Base-by-base conservation (phyloP, 495 filamentous ascomycete species). In the Penicillium robsamsonii region DNA sequence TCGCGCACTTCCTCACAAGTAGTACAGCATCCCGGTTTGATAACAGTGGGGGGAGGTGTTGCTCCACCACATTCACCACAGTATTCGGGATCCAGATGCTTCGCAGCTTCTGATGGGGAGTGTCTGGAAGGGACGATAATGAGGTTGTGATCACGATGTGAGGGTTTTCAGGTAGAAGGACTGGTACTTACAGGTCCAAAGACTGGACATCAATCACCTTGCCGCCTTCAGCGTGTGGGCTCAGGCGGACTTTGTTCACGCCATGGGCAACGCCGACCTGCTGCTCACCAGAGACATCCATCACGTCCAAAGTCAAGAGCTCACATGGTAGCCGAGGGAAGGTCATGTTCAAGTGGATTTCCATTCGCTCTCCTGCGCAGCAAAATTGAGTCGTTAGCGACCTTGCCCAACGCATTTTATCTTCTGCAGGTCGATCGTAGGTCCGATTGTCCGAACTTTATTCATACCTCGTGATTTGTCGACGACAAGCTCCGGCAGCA, bases 281-380 rank as follows among this genome's bases (percentile, higher is more conserved):
- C 67, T 96, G 88, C 70, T 98, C 94, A 41, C 94, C 94, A 13
- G 90, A 95, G 11, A 98, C 92, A 72, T 98, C 94, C 94, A 98
- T 97, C 37, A 98, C 93, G 68, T 98, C 94, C 60, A 98, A 84
- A 15, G 94, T 97, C 49, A 97, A 75, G 46, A 98, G 85, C 72
- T 97, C 92, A 76, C 94, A 98, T 31, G 94, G 94, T 30, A 98
- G 79, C 31, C 86, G 86, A 5, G 95, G 94, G 72, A 98, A 98
- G 18, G 90, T 93, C 60, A 98, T 90, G 79, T 98, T 98, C 76
- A 98, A 81, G 70, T 96, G 91, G 58, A 98, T 98, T 64, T 97
- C 94, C 90, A 98, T 96, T 70, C 91, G 88, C 78, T 98, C 90
- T 63, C 90, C 90, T 93, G 63, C 62, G 53, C n/a, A 47, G 10